phyloP scores from a whole-genome alignment of 2,329 filamentous ascomycete genomes.

The Calonectria honghensis region DNA sequence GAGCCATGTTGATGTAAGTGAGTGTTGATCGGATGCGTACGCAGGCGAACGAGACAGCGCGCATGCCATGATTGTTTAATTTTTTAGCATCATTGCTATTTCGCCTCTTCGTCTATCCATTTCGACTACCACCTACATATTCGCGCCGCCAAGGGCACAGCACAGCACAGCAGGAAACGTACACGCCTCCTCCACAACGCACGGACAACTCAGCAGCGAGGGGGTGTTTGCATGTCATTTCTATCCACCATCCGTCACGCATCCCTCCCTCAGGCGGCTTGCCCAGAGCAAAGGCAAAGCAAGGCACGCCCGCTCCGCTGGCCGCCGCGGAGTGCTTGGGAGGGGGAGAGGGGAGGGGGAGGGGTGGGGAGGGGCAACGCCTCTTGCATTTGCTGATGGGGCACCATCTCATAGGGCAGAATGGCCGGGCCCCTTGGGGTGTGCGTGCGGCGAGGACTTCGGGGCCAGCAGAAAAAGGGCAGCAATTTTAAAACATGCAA shows the following conservation, averaged over 20 bases:
- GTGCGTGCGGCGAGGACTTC: not conserved
- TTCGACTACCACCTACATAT: constrained; percentile 28
- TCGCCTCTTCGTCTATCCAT: constrained; percentile 25
- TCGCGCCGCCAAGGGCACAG: constrained; percentile 8
- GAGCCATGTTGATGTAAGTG: constrained; percentile 20
- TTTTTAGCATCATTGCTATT: not conserved
- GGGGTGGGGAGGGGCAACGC: constrained; percentile 16
- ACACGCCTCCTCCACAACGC: constrained; percentile 57
- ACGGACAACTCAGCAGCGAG: constrained; percentile 58
- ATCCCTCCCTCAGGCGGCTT: not conserved
- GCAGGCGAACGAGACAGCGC: constrained; percentile 16
- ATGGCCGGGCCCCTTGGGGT: not conserved
- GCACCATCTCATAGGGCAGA: constrained; percentile 63
- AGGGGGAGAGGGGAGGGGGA: not conserved
- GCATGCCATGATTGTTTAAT: not conserved
- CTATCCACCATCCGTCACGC: not conserved
- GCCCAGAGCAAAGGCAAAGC: constrained; percentile 10
- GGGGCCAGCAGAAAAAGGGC: constrained; percentile 9
- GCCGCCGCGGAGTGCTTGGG: not conserved
- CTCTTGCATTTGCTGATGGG: constrained; percentile 62
- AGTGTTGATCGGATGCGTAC: constrained; percentile 4
- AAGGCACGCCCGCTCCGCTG: constrained; percentile 25
- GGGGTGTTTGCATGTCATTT: constrained; percentile 8
- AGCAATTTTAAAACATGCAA: constrained; percentile 16
- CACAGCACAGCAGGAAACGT: constrained; percentile 30